phyloP scores from a whole-genome alignment of 345 rosid genomes.

The Geranium rotundifolium region DNA sequence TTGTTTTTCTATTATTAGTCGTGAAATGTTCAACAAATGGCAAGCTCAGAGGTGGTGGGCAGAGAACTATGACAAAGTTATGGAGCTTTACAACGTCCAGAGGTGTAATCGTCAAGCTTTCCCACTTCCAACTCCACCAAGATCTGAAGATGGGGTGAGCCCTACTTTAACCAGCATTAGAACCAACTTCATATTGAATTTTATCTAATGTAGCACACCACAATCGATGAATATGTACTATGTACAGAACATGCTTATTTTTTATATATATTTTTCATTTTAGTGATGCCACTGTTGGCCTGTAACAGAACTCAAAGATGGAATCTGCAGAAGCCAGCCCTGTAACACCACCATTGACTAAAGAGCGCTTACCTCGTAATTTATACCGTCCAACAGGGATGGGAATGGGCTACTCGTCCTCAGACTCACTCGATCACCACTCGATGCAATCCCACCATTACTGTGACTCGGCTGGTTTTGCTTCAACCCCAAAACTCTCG shows the following conservation, averaged over 20 bases:
- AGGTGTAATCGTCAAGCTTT: constrained; percentile 89
- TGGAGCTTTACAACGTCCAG: constrained; percentile 96
- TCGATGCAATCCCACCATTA: constrained; percentile 50
- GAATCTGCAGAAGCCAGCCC: constrained; percentile 86
- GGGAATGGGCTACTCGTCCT: constrained; percentile 60
- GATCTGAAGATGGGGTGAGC: constrained; percentile 90
- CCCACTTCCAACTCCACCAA: constrained; percentile 83
- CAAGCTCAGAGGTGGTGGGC: constrained; percentile 99
- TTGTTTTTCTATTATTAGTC: constrained; percentile 39
- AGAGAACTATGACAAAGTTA: constrained; percentile 86
- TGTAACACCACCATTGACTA: constrained; percentile 59
- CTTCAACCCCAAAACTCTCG: constrained; percentile 88
- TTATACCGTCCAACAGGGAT: constrained; percentile 54
- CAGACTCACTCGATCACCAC: constrained; percentile 65
- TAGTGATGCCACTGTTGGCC: background rate
- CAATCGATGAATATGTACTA: too few relatives aligned
- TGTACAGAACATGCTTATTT: too few relatives aligned
- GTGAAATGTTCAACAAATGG: constrained; percentile 90
- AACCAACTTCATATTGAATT: too few relatives aligned
- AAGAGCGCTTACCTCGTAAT: constrained; percentile 69
- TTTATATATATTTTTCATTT: too few relatives aligned
- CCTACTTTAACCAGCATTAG: background rate
- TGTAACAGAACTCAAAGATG: constrained; percentile 44
- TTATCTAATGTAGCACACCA: too few relatives aligned
- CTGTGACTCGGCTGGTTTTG: constrained; percentile 55